Conservation (phyloP, 768 basidiomycete species). For the Lentinula sp. region DNA sequence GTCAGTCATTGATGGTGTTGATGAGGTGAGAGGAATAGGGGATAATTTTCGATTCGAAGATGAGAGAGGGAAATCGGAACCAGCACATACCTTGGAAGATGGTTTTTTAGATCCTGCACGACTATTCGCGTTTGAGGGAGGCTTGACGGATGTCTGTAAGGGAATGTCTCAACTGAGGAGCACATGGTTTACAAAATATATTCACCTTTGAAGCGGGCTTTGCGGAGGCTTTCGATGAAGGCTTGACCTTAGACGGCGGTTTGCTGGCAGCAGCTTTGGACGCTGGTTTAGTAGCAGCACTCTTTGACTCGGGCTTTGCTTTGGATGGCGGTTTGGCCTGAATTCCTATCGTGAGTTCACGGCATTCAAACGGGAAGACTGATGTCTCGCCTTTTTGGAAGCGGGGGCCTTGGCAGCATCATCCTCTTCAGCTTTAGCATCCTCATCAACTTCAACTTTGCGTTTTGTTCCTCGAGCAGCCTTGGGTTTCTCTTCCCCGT, state of each 20-base stretch:
- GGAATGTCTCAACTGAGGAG: not conserved
- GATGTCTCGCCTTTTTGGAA: conserved; percentile 51
- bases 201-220: conserved; percentile 36
- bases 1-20: too few species aligned
- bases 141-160: conserved; percentile 13
- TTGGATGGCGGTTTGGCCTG: conserved; percentile 40
- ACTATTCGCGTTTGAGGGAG: conserved; percentile 20
- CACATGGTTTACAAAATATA: conserved; percentile 11
- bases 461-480: conserved; percentile 34
- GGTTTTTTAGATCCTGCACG: conserved; percentile 29
- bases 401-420: conserved; percentile 37
- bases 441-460: conserved; percentile 30
- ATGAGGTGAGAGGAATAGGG: too few species aligned
- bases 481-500: conserved; percentile 55
- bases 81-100: conserved; percentile 21
- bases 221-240: conserved; percentile 7
- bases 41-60: not conserved
- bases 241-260: conserved; percentile 27
- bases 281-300: conserved; percentile 23
- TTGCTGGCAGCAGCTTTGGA: conserved; percentile 23
- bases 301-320: conserved; percentile 10
- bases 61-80: not conserved
- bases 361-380: not conserved
- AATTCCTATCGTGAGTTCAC: conserved; percentile 9
- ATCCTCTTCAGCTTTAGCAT: conserved; percentile 21